A percentile compares a stretch with the other conserved stretches of the same genome.
These are phyloP conservation scores for Dactylonectria estremocensis DNA, from an alignment of 2,329 filamentous ascomycete species.

Conservation along the genomic window DNA sequence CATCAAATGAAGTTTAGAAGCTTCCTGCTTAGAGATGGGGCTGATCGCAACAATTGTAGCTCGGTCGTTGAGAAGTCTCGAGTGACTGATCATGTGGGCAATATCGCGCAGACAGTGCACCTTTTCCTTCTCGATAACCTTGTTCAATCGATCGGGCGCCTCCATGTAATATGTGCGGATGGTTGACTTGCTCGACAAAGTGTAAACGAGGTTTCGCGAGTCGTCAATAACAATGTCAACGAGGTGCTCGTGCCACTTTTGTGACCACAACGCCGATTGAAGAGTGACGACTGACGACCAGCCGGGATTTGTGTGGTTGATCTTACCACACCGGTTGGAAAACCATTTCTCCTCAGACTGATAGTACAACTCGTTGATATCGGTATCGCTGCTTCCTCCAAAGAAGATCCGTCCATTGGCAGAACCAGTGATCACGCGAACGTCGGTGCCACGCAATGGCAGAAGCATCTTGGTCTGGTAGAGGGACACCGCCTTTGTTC, in stretches of 20 bases:
- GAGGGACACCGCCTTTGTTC: constrained; percentile 80
- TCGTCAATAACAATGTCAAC: constrained; percentile 90
- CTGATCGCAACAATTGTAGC: constrained; percentile 88
- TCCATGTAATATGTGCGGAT: constrained; percentile 95
- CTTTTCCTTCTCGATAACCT: constrained; percentile 77
- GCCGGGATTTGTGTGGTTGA: constrained; percentile 86
- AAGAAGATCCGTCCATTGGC: constrained; percentile 95
- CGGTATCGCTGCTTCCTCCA: constrained; percentile 83
- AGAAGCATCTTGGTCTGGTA: constrained; percentile 93
- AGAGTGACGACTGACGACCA: constrained; percentile 75
- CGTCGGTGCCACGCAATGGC: constrained; percentile 81
- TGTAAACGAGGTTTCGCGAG: constrained; percentile 89
- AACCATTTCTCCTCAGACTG: constrained; percentile 99
- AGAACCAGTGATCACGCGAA: constrained; percentile 85
- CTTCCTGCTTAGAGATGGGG: constrained; percentile 84
- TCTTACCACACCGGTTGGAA: constrained; percentile 86
- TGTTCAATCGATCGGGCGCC: constrained; percentile 70
- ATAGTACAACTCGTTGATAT: constrained; percentile 95
- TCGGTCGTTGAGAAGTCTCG: constrained; percentile 77
- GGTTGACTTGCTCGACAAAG: constrained; percentile 88
- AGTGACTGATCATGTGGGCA: constrained; percentile 86
- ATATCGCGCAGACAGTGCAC: constrained; percentile 78
- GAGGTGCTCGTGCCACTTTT: constrained; percentile 74
- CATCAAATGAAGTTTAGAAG: constrained; percentile 88
- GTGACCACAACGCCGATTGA: constrained; percentile 65